Evolutionary conservation across 345 rosid species (phyloP).

Genomic region (Citrus glauca): DNA sequence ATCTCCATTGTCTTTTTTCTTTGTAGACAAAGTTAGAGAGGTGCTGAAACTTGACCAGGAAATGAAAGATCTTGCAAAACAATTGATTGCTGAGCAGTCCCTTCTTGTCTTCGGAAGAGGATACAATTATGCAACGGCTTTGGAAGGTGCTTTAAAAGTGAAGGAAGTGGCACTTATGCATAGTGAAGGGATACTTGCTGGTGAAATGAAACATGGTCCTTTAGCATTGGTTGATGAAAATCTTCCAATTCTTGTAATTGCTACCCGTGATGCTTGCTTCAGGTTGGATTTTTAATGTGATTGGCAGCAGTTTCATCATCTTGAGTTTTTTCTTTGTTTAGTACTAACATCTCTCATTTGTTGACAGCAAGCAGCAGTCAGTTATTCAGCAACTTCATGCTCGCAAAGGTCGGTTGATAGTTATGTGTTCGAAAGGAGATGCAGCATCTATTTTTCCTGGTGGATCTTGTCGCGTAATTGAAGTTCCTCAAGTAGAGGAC

Average conservation of each 20-base stretch:
- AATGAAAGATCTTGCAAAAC: conserved; percentile 81
- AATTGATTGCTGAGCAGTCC: conserved; percentile 74
- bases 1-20: neutral
- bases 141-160: conserved; percentile 94
- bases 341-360: conserved; percentile 10
- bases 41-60: conserved; percentile 80
- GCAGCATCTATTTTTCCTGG: conserved; percentile 73
- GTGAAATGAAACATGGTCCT: conserved; percentile 99
- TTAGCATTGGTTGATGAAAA: conserved; percentile 92
- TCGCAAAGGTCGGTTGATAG: conserved; percentile 79
- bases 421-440: conserved; percentile 81
- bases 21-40: conserved; percentile 77
- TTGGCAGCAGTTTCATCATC: neutral
- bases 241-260: conserved; percentile 77
- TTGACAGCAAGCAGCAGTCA: conserved; percentile 80
- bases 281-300: conserved; percentile 35
- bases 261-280: conserved; percentile 88
- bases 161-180: conserved; percentile 98
- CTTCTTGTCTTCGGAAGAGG: conserved; percentile 94
- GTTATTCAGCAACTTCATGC: conserved; percentile 97
- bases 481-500: conserved; percentile 89
- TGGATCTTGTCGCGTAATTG: conserved; percentile 68
- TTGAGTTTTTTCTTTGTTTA: neutral
- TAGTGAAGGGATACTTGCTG: conserved; percentile 95
- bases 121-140: conserved; percentile 81